Percentiles rank a stretch among this genome's conserved stretches.
Evolutionary conservation across 2,329 filamentous ascomycete species (phyloP).

Genomic region (Atkinsonella texensis): DNA sequence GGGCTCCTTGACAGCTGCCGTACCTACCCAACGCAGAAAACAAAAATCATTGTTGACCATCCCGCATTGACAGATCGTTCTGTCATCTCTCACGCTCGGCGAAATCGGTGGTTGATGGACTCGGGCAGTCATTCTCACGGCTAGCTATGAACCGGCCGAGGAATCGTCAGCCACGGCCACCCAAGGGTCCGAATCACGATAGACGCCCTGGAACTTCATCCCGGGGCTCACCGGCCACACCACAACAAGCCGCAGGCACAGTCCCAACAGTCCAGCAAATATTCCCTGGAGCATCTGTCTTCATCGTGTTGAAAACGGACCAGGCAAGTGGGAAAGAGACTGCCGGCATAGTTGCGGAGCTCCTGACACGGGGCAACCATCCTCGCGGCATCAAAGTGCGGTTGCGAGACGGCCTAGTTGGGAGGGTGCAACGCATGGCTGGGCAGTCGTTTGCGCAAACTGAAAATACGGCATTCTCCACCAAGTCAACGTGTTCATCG

Average conservation of each 20-base stretch:
- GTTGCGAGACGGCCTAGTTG: conserved; percentile 57
- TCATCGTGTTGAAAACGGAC: conserved; percentile 64
- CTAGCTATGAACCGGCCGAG: conserved; percentile 24
- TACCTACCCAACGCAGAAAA: no score
- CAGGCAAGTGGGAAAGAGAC: conserved; percentile 64
- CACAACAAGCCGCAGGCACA: conserved; percentile 22
- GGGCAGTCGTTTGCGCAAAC: conserved; percentile 7
- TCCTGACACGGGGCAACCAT: conserved; percentile 63
- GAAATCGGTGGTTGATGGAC: not conserved
- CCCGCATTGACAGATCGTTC: no score
- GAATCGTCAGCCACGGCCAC: conserved; percentile 20
- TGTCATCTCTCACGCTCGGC: no score
- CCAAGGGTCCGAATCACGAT: conserved; percentile 1
- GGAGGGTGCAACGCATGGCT: conserved; percentile 56
- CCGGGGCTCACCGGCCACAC: conserved; percentile 16
- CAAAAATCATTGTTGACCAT: no score
- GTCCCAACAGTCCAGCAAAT: conserved; percentile 42
- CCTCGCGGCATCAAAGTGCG: conserved; percentile 71
- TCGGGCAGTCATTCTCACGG: conserved; percentile 16
- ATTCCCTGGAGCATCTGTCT: conserved; percentile 49
- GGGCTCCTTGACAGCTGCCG: no score
- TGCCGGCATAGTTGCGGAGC: conserved; percentile 49
- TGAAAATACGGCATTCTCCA: conserved; percentile 1
- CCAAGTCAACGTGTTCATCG: conserved; percentile 7
- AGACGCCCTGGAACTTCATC: conserved; percentile 3